These are phyloP conservation scores for Cystobasidium tubakii DNA, from an alignment of 768 basidiomycete species.

Conservation along the genomic window DNA sequence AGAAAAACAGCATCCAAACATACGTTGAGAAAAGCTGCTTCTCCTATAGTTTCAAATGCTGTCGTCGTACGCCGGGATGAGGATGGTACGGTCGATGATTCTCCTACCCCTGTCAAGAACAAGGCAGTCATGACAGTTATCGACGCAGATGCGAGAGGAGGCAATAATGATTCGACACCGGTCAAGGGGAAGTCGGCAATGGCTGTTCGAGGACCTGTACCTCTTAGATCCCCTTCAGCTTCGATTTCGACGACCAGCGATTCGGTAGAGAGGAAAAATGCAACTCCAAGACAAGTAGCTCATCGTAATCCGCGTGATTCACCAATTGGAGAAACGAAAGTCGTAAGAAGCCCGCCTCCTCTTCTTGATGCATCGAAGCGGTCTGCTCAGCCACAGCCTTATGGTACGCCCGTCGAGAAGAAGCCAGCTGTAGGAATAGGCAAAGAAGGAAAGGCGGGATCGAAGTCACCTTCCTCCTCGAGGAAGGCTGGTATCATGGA, in stretches of 20 bases:
- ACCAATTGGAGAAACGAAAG: conserved; percentile 25
- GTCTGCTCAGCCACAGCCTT: neutral
- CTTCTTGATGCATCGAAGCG: neutral
- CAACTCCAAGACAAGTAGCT: conserved; percentile 16
- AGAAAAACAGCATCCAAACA: conserved; percentile 24
- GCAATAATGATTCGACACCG: neutral
- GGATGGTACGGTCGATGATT: neutral
- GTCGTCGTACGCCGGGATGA: neutral
- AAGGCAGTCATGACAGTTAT: neutral
- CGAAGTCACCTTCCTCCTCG: neutral
- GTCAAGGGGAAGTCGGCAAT: neutral
- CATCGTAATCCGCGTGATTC: conserved; percentile 25
- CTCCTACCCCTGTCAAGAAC: neutral
- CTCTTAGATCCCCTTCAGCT: neutral
- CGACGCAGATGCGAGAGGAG: neutral
- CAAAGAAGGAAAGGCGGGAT: neutral
- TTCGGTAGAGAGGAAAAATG: neutral
- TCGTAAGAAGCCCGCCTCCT: conserved; percentile 18
- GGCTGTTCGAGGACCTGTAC: neutral
- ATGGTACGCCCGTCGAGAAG: neutral
- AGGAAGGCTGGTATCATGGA: conserved; percentile 17
- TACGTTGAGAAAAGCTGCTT: conserved; percentile 24
- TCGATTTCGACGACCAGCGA: neutral
- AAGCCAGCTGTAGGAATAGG: neutral
- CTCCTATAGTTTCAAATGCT: conserved; percentile 21